These are phyloP conservation scores for Penicillium crystallinum DNA, from an alignment of 495 filamentous ascomycete genomes.

Conservation along the genomic window DNA sequence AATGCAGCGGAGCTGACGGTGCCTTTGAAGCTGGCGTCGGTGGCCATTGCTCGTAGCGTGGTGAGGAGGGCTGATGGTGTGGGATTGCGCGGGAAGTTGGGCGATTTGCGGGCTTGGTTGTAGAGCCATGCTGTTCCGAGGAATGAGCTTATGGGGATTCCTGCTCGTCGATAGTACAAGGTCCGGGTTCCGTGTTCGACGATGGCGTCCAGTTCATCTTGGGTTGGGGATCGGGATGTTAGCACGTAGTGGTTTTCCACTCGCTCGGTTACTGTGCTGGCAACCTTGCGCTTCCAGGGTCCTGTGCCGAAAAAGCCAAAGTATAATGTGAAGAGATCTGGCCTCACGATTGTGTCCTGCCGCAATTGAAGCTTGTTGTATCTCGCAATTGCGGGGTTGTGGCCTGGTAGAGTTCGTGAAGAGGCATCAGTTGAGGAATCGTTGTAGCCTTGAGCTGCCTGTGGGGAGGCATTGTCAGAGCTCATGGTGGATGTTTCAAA, in stretches of 20 bases:
- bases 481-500: slow-evolving; percentile 13
- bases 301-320: slow-evolving; percentile 25
- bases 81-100: slow-evolving; percentile 7
- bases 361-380: slow-evolving; percentile 13
- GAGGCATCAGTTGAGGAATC: slow-evolving; percentile 6
- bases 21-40: not conserved
- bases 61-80: not conserved
- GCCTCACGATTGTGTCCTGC: slow-evolving; percentile 15
- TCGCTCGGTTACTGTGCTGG: slow-evolving; percentile 5
- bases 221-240: slow-evolving; percentile 24
- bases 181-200: slow-evolving; percentile 15
- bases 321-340: slow-evolving; percentile 26
- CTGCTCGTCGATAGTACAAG: slow-evolving; percentile 19
- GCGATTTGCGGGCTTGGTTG: slow-evolving; percentile 1
- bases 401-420: not conserved
- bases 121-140: slow-evolving; percentile 8
- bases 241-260: slow-evolving; percentile 17
- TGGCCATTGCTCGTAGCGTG: not conserved
- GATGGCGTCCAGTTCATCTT: slow-evolving; percentile 35
- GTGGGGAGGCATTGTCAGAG: slow-evolving; percentile 19
- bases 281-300: slow-evolving; percentile 16
- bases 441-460: slow-evolving; percentile 6
- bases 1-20: slow-evolving; percentile 2
- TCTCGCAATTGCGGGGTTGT: slow-evolving; percentile 11
- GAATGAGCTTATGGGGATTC: slow-evolving; percentile 15